These are phyloP conservation scores for Colletotrichum karsti DNA, from an alignment of 2,329 filamentous ascomycete genomes.

Conservation along the genomic window DNA sequence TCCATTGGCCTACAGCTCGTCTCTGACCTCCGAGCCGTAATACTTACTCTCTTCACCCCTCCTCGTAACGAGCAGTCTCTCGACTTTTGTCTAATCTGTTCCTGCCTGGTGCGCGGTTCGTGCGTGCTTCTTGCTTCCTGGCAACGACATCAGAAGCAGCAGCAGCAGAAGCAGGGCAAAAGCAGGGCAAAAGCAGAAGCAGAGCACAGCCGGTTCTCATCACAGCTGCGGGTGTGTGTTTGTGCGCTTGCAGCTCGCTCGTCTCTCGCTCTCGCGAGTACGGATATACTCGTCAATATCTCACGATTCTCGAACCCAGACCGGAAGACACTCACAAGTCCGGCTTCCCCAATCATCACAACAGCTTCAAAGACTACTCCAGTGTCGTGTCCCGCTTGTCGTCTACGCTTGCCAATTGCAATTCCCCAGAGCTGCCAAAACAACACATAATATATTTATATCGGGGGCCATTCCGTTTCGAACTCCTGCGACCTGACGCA, in stretches of 20 bases:
- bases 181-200: neutral
- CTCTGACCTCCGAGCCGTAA: neutral
- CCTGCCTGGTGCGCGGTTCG: conserved; percentile 6
- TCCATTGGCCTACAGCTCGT: conserved; percentile 1
- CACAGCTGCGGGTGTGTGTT: conserved; percentile 6
- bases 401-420: neutral
- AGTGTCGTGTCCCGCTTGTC: too few species aligned
- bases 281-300: neutral
- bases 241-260: conserved; percentile 21
- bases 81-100: neutral
- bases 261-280: neutral
- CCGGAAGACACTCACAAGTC: neutral
- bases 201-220: neutral
- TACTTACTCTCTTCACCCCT: conserved; percentile 6
- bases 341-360: neutral
- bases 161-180: neutral
- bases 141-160: neutral
- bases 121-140: conserved; percentile 17
- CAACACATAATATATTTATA: conserved; percentile 24
- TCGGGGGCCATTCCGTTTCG: conserved; percentile 29
- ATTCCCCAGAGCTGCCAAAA: neutral
- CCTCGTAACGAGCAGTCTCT: neutral
- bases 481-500: conserved; percentile 28
- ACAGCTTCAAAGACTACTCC: neutral
- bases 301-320: neutral